Evolutionary conservation across 2,329 filamentous ascomycete species (phyloP), one percentile per base, ranked within the genome.

Genomic region (Xylariomycetidae sp.): DNA sequence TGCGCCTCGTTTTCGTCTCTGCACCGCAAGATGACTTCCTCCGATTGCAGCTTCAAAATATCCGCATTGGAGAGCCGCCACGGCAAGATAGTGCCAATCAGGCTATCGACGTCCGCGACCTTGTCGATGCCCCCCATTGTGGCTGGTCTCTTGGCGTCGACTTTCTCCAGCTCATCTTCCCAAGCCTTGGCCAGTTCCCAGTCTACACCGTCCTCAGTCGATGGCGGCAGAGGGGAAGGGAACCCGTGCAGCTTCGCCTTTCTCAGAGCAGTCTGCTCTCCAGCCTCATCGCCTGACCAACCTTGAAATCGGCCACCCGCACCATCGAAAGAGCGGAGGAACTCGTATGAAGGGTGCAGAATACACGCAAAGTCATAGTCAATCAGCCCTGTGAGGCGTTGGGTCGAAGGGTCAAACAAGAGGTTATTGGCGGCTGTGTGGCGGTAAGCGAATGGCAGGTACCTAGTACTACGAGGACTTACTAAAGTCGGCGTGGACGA

Each of bases 401-500:
- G 20, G 5, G 31, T 37, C 10, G 25, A 23, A 10, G 38, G 20
- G 18, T 41, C 34, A 7, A 41, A 40, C 7, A 40, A 26, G 6
- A 40, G 31, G 27, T 40, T 40, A 16, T 27, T 27, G 25, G 25
- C 15, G 25, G 25, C 20, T 40, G 17, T 12, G 27, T 22, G 30
- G 17, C n/a, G n/a, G n/a, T n/a, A n/a, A n/a, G n/a, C n/a, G n/a
- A n/a, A n/a, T n/a, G n/a, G n/a, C n/a, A n/a, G n/a, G n/a, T n/a
- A 31, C 17, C 18, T 14, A 8, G 19, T 11, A 10, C 30, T n/a
- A 25, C 11, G 10, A 14, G 18, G 36, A 45, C 49, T 47, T 40
- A 50, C 53, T 48, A 16, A 58, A 55, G 30, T 56, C 55, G 6
- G 41, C 49, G 42, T 57, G 56, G 3, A 53, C 37, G 16, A 58